A percentile compares a stretch with the other conserved stretches of the same genome.
phyloP scores from a whole-genome alignment of 2,329 filamentous ascomycete genomes.

The Pestalotiopsis sp. region DNA sequence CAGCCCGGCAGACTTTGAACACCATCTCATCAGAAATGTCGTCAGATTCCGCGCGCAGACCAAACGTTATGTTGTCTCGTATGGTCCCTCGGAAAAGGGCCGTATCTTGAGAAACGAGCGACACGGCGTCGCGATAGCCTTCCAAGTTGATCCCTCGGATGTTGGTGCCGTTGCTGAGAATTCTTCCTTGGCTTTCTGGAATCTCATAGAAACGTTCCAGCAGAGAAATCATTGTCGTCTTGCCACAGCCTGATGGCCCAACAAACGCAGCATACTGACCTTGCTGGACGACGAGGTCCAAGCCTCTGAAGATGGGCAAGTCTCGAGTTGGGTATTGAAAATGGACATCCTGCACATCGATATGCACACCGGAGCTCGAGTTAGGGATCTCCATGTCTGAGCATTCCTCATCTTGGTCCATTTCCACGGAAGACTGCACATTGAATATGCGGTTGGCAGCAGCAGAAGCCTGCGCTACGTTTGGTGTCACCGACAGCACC shows the following conservation, averaged over 20 bases:
- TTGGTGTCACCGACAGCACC: slow-evolving; percentile 64
- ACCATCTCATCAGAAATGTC: slow-evolving; percentile 52
- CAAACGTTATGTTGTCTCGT: slow-evolving; percentile 68
- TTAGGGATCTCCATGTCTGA: slow-evolving; percentile 36
- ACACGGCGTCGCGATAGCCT: slow-evolving; percentile 62
- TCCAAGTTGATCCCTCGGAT: slow-evolving; percentile 62
- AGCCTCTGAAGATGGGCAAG: slow-evolving; percentile 46
- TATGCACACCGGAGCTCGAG: slow-evolving; percentile 46
- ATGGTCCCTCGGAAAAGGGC: slow-evolving; percentile 63
- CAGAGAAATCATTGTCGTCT: slow-evolving; percentile 67
- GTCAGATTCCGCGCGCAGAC: slow-evolving; percentile 52
- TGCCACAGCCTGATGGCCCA: slow-evolving; percentile 70
- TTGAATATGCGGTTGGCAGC: slow-evolving; percentile 52
- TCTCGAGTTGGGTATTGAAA: slow-evolving; percentile 56
- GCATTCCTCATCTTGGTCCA: neutral
- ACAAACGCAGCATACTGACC: slow-evolving; percentile 58
- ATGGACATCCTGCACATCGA: slow-evolving; percentile 53
- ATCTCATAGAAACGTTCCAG: slow-evolving; percentile 71
- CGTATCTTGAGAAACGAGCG: slow-evolving; percentile 72
- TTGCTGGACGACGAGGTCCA: too few species aligned
- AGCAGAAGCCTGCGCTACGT: slow-evolving; percentile 57
- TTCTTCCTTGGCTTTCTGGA: slow-evolving; percentile 50
- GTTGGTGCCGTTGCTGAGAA: slow-evolving; percentile 39
- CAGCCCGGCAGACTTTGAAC: slow-evolving; percentile 52
- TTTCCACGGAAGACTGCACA: slow-evolving; percentile 21